Evolutionary conservation across 2,329 filamentous ascomycete species (phyloP), one percentile per base, ranked within the genome.

Genomic region (Albophoma yamanashiensis): DNA sequence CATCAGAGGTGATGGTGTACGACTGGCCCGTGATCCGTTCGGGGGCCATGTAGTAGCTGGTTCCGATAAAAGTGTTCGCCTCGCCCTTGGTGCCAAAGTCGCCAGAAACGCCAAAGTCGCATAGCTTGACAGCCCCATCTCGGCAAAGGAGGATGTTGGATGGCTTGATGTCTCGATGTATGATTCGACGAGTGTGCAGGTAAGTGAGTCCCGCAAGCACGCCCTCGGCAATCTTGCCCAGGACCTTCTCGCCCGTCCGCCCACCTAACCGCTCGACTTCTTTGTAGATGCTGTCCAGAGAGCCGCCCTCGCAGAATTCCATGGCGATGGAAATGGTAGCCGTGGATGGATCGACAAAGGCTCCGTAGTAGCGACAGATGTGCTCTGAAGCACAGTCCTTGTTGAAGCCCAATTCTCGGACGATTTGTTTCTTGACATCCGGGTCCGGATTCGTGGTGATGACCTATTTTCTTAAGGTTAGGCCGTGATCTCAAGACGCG

Each of bases 71-170:
- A 0, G 94, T 99, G 73, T 97, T 97, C 65, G 94, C 94, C 72
- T 97, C 94, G 59, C 94, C 94, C 75, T 99, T 97, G 57, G 94
- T 99, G 65, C 94, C 95, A 71, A 97, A 97, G 74, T 97, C 94
- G 65, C 94, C 94, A 61, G 90, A 96, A 56, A 99, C 94, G 67
- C 94, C 94, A 72, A 99, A 99, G 76, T 99, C 94, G 77, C 94
- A 99, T 20, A 99, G 85, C 77, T 99, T 99, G 65, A 99, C 93
- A 67, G 96, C 89, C 40, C 94, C 94, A 65, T 90, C 87, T 62
- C 93, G 89, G 71, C 92, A 96, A 38, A 99, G 82, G 27, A 99
- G 82, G 67, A 99, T 97, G 73, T 99, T 99, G 63, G 90, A 95
- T 1, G 94, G 94, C 75, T 99, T 99, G 79, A 99, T 99, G 71